Evolutionary conservation across 2,329 filamentous ascomycete genomes (phyloP), one percentile per base, ranked within the genome.

Genomic region (Magnaporthiopsis poae): DNA sequence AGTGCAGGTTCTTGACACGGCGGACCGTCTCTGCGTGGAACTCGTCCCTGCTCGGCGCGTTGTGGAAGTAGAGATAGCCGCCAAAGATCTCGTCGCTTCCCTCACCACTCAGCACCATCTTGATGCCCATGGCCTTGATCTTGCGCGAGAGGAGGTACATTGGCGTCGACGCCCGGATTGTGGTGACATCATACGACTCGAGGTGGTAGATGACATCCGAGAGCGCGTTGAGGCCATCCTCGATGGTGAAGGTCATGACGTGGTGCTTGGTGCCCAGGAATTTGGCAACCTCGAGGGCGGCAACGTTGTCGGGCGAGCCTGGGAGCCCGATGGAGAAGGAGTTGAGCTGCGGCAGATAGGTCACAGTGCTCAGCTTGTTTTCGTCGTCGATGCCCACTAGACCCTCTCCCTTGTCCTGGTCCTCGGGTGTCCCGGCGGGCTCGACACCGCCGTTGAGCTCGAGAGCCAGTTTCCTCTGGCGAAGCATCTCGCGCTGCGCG

Each of bases 81-180:
- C 95, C 95, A 72, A 98, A 98, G 77, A 97, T 97, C 81, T 99
- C 95, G 78, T 99, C 95, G 74, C 90, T 95, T 64, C 95, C 95
- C 80, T 99, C 95, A 69, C 95, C 95, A 74, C 90, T 96, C 69
- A 99, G 85, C 67, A 99, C 95, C 95, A 99, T 99, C 87, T 99
- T 99, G 75, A 99, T 91, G 70, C 95, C 95, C 88, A 97, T 94
- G 52, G 93, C 95, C 85, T 99, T 99, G 84, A 99, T 99, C 84
- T 99, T 99, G 77, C 96, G 89, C 69, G 92, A 95, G 63, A 99
- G 86, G 70, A 99, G 83, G 81, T 97, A 99, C 95, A 99, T 99
- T 71, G 95, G 95, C 13, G 95, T 99, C 13, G 94, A 98, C 66
- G 95, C 95, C 75, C 95, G 92, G 76, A 99, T 98, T 3, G 95